A percentile compares a stretch with the other conserved stretches of the same genome.
Conservation (phyloP, 2,329 filamentous ascomycete genomes). For the Hymenoscyphus infarciens region DNA sequence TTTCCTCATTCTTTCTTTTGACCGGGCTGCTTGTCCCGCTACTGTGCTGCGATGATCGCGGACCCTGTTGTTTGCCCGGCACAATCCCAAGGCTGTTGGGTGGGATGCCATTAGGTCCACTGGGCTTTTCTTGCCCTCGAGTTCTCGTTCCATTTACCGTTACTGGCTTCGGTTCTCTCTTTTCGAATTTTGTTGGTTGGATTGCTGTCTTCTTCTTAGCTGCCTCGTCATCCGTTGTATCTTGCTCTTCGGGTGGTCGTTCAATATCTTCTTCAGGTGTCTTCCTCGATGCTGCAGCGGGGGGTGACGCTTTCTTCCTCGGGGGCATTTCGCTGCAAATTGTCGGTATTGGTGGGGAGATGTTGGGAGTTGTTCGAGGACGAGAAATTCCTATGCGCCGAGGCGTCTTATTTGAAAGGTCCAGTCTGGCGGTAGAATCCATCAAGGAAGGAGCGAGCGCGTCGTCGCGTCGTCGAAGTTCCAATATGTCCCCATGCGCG, state of each 20-base stretch:
- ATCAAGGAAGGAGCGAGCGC: not conserved
- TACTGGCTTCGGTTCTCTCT: not conserved
- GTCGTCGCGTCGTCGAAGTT: not conserved
- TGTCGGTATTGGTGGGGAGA: not conserved
- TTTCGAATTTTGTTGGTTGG: not conserved
- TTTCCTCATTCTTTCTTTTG: conserved; percentile 22
- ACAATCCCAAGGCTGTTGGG: not conserved
- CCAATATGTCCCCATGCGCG: not conserved
- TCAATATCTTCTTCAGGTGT: not conserved
- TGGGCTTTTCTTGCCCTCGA: not conserved
- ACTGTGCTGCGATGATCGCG: not conserved
- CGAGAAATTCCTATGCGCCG: not conserved
- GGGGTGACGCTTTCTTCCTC: not conserved
- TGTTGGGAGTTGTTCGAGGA: not conserved
- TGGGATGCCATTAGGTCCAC: not conserved
- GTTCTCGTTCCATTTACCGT: not conserved
- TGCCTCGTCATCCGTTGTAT: not conserved
- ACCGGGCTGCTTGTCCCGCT: conserved; percentile 2
- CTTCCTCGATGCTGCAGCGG: not conserved
- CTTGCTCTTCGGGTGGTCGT: not conserved
- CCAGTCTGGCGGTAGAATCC: not conserved
- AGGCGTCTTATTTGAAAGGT: not conserved
- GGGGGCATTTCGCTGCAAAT: not conserved
- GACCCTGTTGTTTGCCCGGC: not conserved
- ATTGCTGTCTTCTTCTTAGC: not conserved